Conservation (phyloP, 2,329 filamentous ascomycete species). For the Nemania diffusa region DNA sequence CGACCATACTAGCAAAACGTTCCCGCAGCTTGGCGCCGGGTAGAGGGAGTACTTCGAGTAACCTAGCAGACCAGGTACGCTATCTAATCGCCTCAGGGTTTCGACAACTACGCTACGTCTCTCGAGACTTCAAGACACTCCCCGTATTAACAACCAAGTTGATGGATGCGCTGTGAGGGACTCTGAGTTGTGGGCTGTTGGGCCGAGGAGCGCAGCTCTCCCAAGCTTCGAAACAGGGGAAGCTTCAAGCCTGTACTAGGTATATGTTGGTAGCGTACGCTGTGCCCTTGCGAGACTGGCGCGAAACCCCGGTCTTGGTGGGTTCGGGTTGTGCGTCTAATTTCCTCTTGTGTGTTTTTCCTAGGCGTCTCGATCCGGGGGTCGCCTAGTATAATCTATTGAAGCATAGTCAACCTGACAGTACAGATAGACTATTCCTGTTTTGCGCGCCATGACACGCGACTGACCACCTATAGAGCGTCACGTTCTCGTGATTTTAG, state of each 20-base stretch:
- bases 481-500: slow-evolving; percentile 5
- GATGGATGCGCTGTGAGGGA: too few relatives aligned
- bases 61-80: background rate
- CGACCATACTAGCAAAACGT: slow-evolving; percentile 21
- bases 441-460: slow-evolving; percentile 26
- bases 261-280: too few relatives aligned
- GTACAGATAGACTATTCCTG: slow-evolving; percentile 24
- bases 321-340: slow-evolving; percentile 31
- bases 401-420: slow-evolving; percentile 6
- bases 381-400: slow-evolving; percentile 1
- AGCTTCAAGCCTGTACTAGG: background rate
- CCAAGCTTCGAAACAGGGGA: background rate
- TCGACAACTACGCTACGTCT: background rate
- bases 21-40: slow-evolving; percentile 25
- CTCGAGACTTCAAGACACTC: too few relatives aligned
- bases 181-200: too few relatives aligned
- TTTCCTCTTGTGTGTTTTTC: slow-evolving; percentile 15
- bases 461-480: background rate
- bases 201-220: background rate
- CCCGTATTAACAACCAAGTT: too few relatives aligned
- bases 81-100: background rate
- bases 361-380: slow-evolving; percentile 6
- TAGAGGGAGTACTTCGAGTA: slow-evolving; percentile 6
- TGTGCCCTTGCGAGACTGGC: background rate
- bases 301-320: slow-evolving; percentile 28